phyloP scores from a whole-genome alignment of 2,329 filamentous ascomycete species.

The Stemphylium beticola region DNA sequence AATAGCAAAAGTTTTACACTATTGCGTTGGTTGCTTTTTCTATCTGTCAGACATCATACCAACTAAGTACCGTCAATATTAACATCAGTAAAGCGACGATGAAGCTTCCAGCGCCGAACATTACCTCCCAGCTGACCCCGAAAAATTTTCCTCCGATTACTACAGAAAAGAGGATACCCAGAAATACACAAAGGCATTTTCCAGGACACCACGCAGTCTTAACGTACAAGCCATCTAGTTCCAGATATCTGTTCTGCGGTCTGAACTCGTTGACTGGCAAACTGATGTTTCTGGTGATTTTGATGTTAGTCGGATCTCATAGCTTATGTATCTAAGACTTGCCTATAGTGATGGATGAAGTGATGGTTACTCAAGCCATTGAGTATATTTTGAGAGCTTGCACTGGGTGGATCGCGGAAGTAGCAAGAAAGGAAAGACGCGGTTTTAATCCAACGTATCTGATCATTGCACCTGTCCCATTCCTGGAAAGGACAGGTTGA shows the following conservation, averaged over 20 bases:
- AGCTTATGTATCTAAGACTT: not conserved
- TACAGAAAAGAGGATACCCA: not conserved
- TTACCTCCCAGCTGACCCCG: constrained; percentile 12
- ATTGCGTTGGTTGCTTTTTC: not conserved
- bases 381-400: not conserved
- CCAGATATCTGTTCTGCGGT: not conserved
- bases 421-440: not conserved
- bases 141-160: not conserved
- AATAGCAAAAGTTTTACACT: too few species aligned
- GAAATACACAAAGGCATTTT: not conserved
- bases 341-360: not conserved
- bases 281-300: not conserved
- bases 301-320: not conserved
- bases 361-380: not conserved
- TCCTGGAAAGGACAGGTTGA: not conserved
- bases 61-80: not conserved
- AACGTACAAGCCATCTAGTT: not conserved
- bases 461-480: not conserved
- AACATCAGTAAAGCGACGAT: constrained; percentile 9
- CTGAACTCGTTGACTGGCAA: too few species aligned
- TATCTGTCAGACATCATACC: not conserved
- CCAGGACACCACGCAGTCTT: not conserved
- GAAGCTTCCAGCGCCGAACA: constrained; percentile 17
- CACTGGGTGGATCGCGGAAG: not conserved
- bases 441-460: not conserved